Evolutionary conservation across 1,284 basidiomycete species (phyloP).

Genomic region (Dichomitus squalens): DNA sequence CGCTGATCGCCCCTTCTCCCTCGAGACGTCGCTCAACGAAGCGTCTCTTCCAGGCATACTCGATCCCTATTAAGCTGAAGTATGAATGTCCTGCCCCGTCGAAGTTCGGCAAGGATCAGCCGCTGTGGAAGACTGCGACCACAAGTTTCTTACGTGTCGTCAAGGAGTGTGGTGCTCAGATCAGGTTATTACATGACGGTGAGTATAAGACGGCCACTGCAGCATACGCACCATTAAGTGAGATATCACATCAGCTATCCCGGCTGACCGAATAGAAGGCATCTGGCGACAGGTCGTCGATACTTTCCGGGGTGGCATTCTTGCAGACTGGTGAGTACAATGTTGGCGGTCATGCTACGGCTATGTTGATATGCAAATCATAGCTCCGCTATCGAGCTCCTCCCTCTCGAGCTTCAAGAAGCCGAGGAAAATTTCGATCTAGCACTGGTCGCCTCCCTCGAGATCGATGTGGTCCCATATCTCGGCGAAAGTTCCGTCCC

Average conservation of each 20-base stretch:
- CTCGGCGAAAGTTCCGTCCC: constrained; percentile 74
- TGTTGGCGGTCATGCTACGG: neutral
- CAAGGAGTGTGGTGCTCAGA: constrained; percentile 58
- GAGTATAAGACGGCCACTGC: constrained; percentile 19
- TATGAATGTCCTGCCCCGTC: constrained; percentile 91
- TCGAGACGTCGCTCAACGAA: neutral
- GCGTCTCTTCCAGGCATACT: constrained; percentile 65
- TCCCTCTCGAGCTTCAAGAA: constrained; percentile 67
- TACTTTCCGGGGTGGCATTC: constrained; percentile 78
- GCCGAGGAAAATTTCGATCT: constrained; percentile 90
- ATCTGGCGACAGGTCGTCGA: constrained; percentile 90
- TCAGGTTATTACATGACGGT: constrained; percentile 53
- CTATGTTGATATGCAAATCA: neutral
- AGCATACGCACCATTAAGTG: neutral
- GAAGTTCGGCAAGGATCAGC: constrained; percentile 82
- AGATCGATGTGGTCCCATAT: constrained; percentile 78
- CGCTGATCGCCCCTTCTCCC: neutral
- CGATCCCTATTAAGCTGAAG: constrained; percentile 91
- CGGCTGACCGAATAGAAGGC: constrained; percentile 64
- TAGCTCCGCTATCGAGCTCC: constrained; percentile 55
- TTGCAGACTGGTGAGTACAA: constrained; percentile 78
- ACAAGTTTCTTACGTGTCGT: constrained; percentile 70
- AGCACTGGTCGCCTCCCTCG: constrained; percentile 75
- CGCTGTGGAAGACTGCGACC: constrained; percentile 91
- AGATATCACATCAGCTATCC: constrained; percentile 46